These are phyloP conservation scores for Cercophora samala DNA, from an alignment of 495 filamentous ascomycete genomes.

Conservation along the genomic window DNA sequence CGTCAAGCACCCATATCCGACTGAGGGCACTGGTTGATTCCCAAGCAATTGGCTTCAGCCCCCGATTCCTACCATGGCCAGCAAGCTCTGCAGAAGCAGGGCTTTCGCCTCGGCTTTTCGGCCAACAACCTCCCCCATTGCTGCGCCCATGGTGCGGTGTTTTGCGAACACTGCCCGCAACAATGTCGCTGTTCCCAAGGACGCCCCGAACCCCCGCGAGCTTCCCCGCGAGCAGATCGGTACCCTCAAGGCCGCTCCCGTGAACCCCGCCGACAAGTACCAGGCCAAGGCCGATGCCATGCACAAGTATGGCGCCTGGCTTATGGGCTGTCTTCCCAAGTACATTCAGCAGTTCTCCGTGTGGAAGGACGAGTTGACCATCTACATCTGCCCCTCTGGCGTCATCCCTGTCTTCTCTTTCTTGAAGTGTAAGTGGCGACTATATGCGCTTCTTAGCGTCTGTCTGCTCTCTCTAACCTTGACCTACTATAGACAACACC, in stretches of 20 bases:
- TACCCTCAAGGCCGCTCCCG: constrained; percentile 69
- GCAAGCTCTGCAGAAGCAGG: constrained; percentile 62
- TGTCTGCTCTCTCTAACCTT: background rate
- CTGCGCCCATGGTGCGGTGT: constrained; percentile 41
- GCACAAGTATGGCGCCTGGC: constrained; percentile 92
- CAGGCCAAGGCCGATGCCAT: constrained; percentile 74
- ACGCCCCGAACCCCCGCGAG: constrained; percentile 66
- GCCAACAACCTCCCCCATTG: constrained; percentile 45
- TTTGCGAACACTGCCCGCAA: constrained; percentile 50
- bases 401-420: constrained; percentile 90
- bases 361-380: constrained; percentile 97
- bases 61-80: constrained; percentile 54
- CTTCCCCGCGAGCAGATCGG: constrained; percentile 51
- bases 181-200: constrained; percentile 52
- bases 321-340: constrained; percentile 94
- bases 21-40: constrained; percentile 29
- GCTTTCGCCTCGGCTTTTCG: constrained; percentile 59
- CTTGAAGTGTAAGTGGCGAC: constrained; percentile 64
- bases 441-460: background rate
- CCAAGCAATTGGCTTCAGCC: constrained; percentile 42
- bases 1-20: constrained; percentile 19
- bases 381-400: constrained; percentile 85
- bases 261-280: constrained; percentile 94
- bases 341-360: constrained; percentile 99
- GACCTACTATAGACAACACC: constrained; percentile 63